Base-by-base conservation (phyloP, 2,329 filamentous ascomycete genomes). In the Blumeriella jaapii region DNA sequence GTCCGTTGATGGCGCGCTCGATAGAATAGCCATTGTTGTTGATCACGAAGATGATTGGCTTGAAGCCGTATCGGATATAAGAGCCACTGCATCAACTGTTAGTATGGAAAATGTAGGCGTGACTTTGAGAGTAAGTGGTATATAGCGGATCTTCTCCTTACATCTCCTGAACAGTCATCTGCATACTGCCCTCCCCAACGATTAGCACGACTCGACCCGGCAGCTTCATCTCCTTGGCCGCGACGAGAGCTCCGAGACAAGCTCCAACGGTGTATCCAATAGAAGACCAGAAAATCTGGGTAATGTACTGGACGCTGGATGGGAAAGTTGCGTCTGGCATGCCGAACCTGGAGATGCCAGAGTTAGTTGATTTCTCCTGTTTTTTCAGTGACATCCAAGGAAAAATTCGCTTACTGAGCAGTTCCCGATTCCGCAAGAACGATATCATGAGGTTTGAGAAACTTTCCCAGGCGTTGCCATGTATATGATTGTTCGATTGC, bases 101-200 rank as follows among this genome's bases (percentile, higher is more conserved):
- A 35, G 32, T n/a, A 29, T 4, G 16, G 14, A 15, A 1, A 5
- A 7, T 3, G 13, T 11, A 20, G 22, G 3, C 22, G 3, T 24
- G 4, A 4, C 9, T n/a, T n/a, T 4, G 12, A 4, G 22, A 24
- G 7, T 9, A 24, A 24, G 22, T 24, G n/a, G n/a, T n/a, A n/a
- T n/a, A 9, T 24, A 24, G 6, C 20, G 20, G 20, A 22, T 6
- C 20, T 22, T 22, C 20, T 11, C 22, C 25, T 29, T 24, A 35
- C 32, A 82, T 58, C 44, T 79, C 75, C 50, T 82, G 77, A 0
- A 67, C 73, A 0, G 75, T 81, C 58, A 81, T 69, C 44, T 78
- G 69, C 39, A 81, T 66, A 42, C 71, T 75, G 3, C 75, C 76
- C 34, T 78, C 74, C 4, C 74, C 74, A 20, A 74, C 74, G 41